Conservation (phyloP, 192 early-diverging fungal genomes). For the Backusella psychrophila region DNA sequence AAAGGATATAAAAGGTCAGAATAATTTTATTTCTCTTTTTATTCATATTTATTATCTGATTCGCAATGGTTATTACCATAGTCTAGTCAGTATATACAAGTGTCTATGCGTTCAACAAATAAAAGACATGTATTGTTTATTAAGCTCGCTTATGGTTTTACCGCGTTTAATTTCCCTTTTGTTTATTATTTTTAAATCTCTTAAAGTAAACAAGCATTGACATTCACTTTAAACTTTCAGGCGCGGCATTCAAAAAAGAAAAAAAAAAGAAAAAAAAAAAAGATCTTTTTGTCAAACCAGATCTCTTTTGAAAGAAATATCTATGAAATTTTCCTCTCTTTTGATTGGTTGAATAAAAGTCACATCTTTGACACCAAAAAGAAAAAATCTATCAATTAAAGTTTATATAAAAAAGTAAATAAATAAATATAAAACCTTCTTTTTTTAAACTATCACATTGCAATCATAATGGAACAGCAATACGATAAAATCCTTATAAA, state of each 20-base stretch:
- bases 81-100: background rate
- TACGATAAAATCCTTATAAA: slow-evolving; percentile 69
- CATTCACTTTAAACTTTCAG: too few relatives aligned
- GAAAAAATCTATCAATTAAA: background rate
- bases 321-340: background rate
- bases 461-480: background rate
- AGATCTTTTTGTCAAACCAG: background rate
- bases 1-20: background rate
- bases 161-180: too few relatives aligned
- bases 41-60: background rate
- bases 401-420: slow-evolving; percentile 4
- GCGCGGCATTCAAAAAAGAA: too few relatives aligned
- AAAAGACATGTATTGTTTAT: too few relatives aligned
- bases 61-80: background rate
- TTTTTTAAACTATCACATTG: background rate
- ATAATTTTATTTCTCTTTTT: background rate
- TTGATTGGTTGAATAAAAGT: background rate
- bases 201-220: background rate
- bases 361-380: background rate
- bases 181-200: too few relatives aligned
- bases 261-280: background rate
- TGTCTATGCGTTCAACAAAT: too few relatives aligned
- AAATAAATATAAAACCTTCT: background rate
- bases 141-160: too few relatives aligned
- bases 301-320: background rate